Percentiles rank a stretch among this genome's conserved stretches.
phyloP scores from a whole-genome alignment of 2,329 filamentous ascomycete species.

The Didymella sp. region DNA sequence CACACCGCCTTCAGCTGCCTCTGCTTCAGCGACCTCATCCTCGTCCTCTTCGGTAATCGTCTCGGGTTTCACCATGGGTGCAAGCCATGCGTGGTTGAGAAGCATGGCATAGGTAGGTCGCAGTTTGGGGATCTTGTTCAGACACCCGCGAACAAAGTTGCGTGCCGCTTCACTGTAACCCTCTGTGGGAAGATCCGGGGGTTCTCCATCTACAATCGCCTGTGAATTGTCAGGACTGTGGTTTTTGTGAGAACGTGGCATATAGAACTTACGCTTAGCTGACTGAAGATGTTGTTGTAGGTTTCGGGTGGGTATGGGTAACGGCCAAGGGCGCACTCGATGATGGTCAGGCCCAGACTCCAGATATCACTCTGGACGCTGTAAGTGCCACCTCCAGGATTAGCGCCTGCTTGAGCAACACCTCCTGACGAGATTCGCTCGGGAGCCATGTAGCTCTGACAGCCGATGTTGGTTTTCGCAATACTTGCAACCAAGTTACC shows the following conservation, averaged over 20 bases:
- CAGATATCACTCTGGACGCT: constrained; percentile 98
- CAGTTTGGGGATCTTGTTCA: constrained; percentile 90
- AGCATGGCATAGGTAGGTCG: constrained; percentile 95
- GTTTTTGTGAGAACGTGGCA: background rate
- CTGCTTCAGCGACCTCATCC: constrained; percentile 59
- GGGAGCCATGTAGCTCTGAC: constrained; percentile 98
- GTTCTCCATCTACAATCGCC: constrained; percentile 98
- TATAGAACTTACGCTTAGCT: constrained; percentile 77
- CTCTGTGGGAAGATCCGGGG: constrained; percentile 80
- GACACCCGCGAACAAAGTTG: constrained; percentile 86
- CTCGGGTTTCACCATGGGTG: constrained; percentile 75
- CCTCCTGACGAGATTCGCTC: constrained; percentile 91
- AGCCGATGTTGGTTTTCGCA: constrained; percentile 98
- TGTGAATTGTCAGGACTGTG: constrained; percentile 49
- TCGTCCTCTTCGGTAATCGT: constrained; percentile 75
- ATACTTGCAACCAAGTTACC: constrained; percentile 97
- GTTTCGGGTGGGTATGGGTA: constrained; percentile 98
- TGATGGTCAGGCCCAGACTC: constrained; percentile 92
- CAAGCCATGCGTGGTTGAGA: constrained; percentile 87
- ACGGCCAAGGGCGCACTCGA: constrained; percentile 91
- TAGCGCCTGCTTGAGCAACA: constrained; percentile 72
- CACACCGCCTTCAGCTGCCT: constrained; percentile 52
- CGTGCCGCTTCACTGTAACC: constrained; percentile 80
- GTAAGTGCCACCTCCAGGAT: constrained; percentile 81
- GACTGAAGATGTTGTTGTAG: constrained; percentile 97